Evolutionary conservation across 2,329 filamentous ascomycete genomes (phyloP), one percentile per base, ranked within the genome.

Genomic region (Rosellinia necatrix): DNA sequence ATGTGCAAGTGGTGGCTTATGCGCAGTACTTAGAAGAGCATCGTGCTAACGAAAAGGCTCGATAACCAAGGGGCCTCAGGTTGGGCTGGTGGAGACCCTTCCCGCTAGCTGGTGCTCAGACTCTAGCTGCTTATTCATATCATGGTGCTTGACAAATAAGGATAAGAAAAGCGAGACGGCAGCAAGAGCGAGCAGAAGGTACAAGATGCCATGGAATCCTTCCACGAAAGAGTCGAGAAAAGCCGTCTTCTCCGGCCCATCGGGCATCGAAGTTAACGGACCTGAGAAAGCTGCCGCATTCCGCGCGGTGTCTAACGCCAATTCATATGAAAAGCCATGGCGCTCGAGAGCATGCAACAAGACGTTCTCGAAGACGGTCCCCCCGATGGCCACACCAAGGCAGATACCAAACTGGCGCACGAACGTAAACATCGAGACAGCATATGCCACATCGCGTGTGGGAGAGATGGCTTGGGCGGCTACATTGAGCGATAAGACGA

Each of bases 121-220:
- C 27, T 49, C 46, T 27, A 49, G 32, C 17, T 44, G 25, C 22
- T 42, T 46, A 29, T 60, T 49, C 58, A 57, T 57, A 9, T 41
- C 27, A 40, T 57, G 53, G 27, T 60, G 58, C 19, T 57, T 60
- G 29, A 57, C 27, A 35, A 52, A 48, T 13, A 60, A 54, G 22
- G 30, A 40, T 19, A 60, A 24, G 12, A 60, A 4, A 21, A 49
- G 17, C 3, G 46, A 44, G n/a, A 60, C 35, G 17, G 29, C 46
- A 2, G 53, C 40, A 4, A 60, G 43, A 10, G 58, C 44, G 13
- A 60, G 19, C 3, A 57, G 30, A 9, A 60, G 53, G 25, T 60
- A 57, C 24, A 60, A 51, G 4, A 60, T 49, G 5, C 49, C 58
- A 12, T 49, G 49, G 17, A 60, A 54, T 1, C 49, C 58, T 30